Evolutionary conservation across 1,284 basidiomycete genomes (phyloP).

Genomic region (Puccinia horiana): DNA sequence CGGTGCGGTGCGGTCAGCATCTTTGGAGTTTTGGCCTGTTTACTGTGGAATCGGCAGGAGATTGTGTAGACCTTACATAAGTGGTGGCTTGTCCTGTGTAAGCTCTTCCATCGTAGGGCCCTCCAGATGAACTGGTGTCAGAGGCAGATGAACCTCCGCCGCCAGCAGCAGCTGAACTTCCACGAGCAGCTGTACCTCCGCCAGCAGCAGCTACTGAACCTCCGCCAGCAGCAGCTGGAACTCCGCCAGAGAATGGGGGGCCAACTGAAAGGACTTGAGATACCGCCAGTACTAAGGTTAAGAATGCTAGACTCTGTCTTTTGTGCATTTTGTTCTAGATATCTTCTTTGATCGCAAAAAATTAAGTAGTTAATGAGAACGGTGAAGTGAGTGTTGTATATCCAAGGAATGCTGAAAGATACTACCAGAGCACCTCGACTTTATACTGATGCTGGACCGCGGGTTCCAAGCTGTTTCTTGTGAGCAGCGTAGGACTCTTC

Average conservation of each 20-base stretch:
- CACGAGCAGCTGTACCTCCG: not conserved
- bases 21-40: not conserved
- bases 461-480: too few relatives aligned
- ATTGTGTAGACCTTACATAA: not conserved
- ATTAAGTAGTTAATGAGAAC: not conserved
- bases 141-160: not conserved
- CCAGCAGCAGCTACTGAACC: not conserved
- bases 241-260: not conserved
- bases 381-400: not conserved
- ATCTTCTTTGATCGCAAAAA: not conserved
- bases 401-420: too few relatives aligned
- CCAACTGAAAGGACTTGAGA: not conserved
- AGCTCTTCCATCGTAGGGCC: slow-evolving; percentile 9
- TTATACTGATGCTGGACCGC: too few relatives aligned
- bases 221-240: not conserved
- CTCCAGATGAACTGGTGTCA: not conserved
- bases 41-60: not conserved
- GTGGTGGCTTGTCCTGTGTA: slow-evolving; percentile 4
- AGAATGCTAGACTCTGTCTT: not conserved
- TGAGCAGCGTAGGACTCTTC: too few relatives aligned
- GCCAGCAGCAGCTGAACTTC: not conserved
- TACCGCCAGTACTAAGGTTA: not conserved
- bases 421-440: too few relatives aligned
- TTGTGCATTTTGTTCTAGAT: not conserved
- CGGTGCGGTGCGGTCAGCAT: not conserved